phyloP scores from a whole-genome alignment of 116 monocot species.

The Cymodocea nodosa region DNA sequence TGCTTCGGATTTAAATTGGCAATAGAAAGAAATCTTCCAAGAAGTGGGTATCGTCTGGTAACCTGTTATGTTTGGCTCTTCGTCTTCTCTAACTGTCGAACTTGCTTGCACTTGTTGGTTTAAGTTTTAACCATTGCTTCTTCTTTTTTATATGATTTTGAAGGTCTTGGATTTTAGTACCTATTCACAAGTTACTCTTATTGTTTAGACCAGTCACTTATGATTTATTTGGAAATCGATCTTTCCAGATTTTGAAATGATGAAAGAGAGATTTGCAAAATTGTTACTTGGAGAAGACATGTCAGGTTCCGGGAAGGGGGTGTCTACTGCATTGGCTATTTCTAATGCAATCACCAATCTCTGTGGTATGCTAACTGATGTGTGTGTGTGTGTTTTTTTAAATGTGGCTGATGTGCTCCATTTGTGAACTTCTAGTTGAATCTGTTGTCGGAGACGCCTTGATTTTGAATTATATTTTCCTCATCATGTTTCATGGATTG shows the following conservation, averaged over 20 bases:
- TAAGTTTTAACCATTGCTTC: background rate
- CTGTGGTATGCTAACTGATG: conserved; percentile 28
- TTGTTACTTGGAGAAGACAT: conserved; percentile 86
- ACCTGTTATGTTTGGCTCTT: background rate
- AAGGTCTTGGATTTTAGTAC: background rate
- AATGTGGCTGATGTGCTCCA: too few species aligned
- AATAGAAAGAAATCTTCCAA: too few species aligned
- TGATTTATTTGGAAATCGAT: background rate
- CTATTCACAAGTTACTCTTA: background rate
- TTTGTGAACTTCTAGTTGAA: background rate
- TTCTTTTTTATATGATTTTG: background rate
- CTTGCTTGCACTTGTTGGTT: background rate
- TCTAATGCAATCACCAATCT: conserved; percentile 94
- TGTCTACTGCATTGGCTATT: conserved; percentile 65
- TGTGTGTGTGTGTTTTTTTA: background rate
- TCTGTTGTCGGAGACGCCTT: background rate
- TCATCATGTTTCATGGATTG: background rate
- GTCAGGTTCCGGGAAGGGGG: conserved; percentile 87
- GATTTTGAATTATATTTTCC: background rate
- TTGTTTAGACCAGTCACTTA: background rate
- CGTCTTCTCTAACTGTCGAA: background rate
- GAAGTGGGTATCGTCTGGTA: background rate
- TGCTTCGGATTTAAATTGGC: background rate
- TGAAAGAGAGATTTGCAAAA: conserved; percentile 93
- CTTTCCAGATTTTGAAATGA: conserved; percentile 57